Conservation (phyloP, 108 stramenopile species). For the Nitzschia sp. region DNA sequence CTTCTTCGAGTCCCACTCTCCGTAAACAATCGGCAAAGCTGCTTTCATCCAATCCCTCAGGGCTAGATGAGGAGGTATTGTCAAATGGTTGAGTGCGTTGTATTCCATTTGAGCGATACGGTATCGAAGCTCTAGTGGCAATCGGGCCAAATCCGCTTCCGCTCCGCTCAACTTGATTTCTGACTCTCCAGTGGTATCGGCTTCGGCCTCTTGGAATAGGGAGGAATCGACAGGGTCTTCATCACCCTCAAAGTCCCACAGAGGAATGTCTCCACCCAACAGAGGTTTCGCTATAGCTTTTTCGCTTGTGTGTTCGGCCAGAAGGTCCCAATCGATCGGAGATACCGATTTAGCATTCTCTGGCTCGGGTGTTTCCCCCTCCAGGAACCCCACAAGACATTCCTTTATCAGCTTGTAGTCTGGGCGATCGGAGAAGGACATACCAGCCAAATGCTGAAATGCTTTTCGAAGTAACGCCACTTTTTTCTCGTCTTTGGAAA, state of each 20-base stretch:
- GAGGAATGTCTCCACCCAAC: not conserved
- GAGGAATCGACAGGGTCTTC: constrained; percentile 44
- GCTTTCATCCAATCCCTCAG: constrained; percentile 75
- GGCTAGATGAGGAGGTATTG: constrained; percentile 60
- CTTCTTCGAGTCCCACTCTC: constrained; percentile 63
- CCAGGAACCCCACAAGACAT: constrained; percentile 66
- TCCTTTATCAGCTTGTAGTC: constrained; percentile 73
- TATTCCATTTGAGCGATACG: constrained; percentile 77
- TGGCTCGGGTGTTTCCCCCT: constrained; percentile 4
- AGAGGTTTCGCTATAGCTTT: constrained; percentile 25
- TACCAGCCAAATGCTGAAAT: constrained; percentile 62
- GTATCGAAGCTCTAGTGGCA: constrained; percentile 76
- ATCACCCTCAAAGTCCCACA: constrained; percentile 43
- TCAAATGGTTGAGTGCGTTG: constrained; percentile 53
- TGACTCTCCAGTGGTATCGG: not conserved
- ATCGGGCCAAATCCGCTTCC: constrained; percentile 55
- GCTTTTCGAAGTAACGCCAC: constrained; percentile 63
- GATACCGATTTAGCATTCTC: not conserved
- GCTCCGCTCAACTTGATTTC: constrained; percentile 25
- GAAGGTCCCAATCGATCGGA: constrained; percentile 26
- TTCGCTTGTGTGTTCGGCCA: not conserved
- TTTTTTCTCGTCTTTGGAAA: constrained; percentile 58
- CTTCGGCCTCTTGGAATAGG: constrained; percentile 38
- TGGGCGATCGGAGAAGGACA: constrained; percentile 68
- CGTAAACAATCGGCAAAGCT: constrained; percentile 56